These are phyloP conservation scores for Termitomyces sp. DNA, from an alignment of 768 basidiomycete genomes.

Conservation along the genomic window DNA sequence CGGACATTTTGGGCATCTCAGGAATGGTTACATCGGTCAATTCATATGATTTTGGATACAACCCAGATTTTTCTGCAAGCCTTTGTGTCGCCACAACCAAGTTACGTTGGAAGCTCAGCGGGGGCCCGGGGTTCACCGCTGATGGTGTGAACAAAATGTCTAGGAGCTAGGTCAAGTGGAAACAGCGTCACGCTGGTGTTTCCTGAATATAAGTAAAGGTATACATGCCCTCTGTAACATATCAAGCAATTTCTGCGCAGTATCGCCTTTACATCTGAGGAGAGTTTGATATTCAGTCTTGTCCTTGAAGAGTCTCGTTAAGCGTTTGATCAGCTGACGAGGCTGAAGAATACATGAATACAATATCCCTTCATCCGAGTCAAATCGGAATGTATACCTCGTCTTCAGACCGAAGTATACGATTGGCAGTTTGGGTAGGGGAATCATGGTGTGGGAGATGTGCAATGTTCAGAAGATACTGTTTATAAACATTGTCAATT, in stretches of 20 bases:
- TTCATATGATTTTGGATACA: not conserved
- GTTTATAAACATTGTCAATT: not conserved
- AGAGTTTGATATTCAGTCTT: not conserved
- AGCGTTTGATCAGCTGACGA: not conserved
- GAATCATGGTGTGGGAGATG: not conserved
- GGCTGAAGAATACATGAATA: not conserved
- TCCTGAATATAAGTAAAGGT: not conserved
- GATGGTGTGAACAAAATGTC: not conserved
- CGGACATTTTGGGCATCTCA: not conserved
- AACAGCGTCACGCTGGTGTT: not conserved
- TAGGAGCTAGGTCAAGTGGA: not conserved
- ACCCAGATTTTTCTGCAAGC: not conserved
- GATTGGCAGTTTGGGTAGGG: not conserved
- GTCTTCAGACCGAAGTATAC: not conserved
- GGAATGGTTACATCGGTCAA: not conserved
- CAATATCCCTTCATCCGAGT: not conserved
- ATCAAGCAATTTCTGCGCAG: not conserved
- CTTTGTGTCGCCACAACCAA: slow-evolving; percentile 2
- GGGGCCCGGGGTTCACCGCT: not conserved
- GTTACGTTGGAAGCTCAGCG: not conserved
- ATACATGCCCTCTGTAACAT: not conserved
- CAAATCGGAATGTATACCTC: not conserved
- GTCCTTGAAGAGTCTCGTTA: not conserved
- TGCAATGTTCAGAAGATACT: not conserved
- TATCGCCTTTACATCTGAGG: not conserved